Evolutionary conservation across 345 rosid species (phyloP), one percentile per base, ranked within the genome.

Genomic region (Camelina laxa): DNA sequence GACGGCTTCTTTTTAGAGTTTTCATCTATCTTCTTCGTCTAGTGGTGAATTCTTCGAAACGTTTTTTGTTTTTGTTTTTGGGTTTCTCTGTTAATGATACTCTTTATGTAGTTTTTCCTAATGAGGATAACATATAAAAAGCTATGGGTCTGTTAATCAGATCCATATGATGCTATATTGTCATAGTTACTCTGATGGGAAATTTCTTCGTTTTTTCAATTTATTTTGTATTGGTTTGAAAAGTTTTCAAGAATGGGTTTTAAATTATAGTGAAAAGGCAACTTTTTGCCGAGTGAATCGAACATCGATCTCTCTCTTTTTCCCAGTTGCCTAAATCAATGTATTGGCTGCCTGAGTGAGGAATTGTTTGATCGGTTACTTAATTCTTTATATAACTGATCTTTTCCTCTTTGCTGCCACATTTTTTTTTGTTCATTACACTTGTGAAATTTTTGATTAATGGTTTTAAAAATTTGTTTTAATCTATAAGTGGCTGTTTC

Each of bases 181-280:
- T 76, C 80, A 76, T 76, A 76, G 80, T 76, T 76, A 76, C 80
- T 76, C 80, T 76, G 75, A 76, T 64, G 75, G 80, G 75, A 61
- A 76, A 20, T 51, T 60, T 44, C 2, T 4, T 3, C 9, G 13
- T 8, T 48, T 47, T 36, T 17, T 2, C 17, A 45, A 27, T 20
- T 0, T 22, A n/a, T 7, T 4, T 41, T 5, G n/a, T 44, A 5
- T 24, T 39, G 6, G 31, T 8, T 16, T 15, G 12, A 19, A 41
- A n/a, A 12, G 14, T 31, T 33, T 36, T 24, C 1, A 6, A 1
- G 19, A 16, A 15, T 63, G 4, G 3, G 42, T 66, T 22, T 57
- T 3, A 0, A 0, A 16, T 11, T 19, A 6, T 33, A 16, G 33
- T 19, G 0, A 9, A 9, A 24, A 27, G 80, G 80, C 80, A 70